Evolutionary conservation across 2,329 filamentous ascomycete genomes (phyloP).

Genomic region (Paracamarosporium sp.): DNA sequence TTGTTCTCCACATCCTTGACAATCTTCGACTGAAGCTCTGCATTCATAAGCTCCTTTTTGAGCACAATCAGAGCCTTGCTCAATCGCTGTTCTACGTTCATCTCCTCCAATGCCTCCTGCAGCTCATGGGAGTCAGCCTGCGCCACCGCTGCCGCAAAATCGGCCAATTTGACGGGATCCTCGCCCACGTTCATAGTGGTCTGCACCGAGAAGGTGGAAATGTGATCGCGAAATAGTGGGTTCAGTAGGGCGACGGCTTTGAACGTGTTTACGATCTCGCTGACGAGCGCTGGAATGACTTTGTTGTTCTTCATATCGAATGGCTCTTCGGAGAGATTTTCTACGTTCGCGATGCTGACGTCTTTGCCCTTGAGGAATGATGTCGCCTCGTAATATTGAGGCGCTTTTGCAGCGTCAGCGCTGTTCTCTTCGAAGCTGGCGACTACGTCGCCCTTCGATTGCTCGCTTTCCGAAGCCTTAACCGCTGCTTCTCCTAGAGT

Average conservation of each 20-base stretch:
- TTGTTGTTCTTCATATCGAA: constrained; percentile 90
- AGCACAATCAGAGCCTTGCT: constrained; percentile 90
- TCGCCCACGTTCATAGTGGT: constrained; percentile 94
- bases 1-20: constrained; percentile 97
- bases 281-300: constrained; percentile 88
- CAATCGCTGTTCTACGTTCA: constrained; percentile 91
- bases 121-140: constrained; percentile 83
- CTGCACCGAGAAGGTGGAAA: constrained; percentile 82
- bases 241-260: constrained; percentile 96
- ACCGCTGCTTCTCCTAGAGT: constrained; percentile 54
- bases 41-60: constrained; percentile 99
- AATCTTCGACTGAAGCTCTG: constrained; percentile 95
- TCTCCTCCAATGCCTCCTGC: constrained; percentile 85
- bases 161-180: constrained; percentile 92
- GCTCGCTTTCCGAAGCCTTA: constrained; percentile 56
- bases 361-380: constrained; percentile 90
- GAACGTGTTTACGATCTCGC: constrained; percentile 98
- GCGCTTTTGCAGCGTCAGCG: constrained; percentile 61
- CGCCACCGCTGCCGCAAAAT: constrained; percentile 97
- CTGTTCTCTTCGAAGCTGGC: constrained; percentile 92
- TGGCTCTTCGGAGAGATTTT: constrained; percentile 88
- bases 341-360: constrained; percentile 93
- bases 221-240: constrained; percentile 93
- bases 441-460: constrained; percentile 79
- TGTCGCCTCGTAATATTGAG: constrained; percentile 75